Base-by-base conservation (phyloP, 306 rosid species). In the Gynostemma pentaphyllum region DNA sequence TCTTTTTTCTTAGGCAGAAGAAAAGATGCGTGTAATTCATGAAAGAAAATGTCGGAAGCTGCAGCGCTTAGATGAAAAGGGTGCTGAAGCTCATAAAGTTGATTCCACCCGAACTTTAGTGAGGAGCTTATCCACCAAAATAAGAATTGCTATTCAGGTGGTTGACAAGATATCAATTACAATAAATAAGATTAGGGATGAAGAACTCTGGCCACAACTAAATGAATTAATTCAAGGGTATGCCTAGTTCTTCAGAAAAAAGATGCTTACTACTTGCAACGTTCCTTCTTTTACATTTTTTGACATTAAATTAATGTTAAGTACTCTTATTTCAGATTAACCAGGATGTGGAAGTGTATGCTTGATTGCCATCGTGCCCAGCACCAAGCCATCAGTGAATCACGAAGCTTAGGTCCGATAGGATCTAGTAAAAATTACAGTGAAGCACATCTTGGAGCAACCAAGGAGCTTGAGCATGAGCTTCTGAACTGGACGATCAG, bases 281-380 rank as follows among this genome's bases (percentile, higher is more conserved):
- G 47, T 37, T 37, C 48, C 13, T 39, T 37, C 19, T 6, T 22
- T 41, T 45, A 30, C 16, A 28, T 34, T 5, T 21, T 26, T 26
- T 13, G 19, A 14, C 4, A n/a, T 14, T 48, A 47, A 29, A n/a
- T n/a, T n/a, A n/a, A 34, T 66, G 46, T 34, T 10, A 2, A 66
- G 13, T 66, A 12, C 61, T 34, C 28, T 19, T 27, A 18, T 67
- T 68, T 73, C 87, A 94, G 99, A 81, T 77, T 94, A 68, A 71
- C 83, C 62, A 69, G 78, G 79, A 94, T 94, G 99, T 94, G 99
- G 99, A 86, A 77, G 74, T 80, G 79, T 70, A 94, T 94, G 99
- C 91, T 89, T 15, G 97, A 88, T 57, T 94, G 99, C 70, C 99
- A 94, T 76, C 94, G 52, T 68, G 80, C 32, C 61, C 99, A 94